Conservation (phyloP, 2,329 filamentous ascomycete genomes). For the Colletotrichum trifolii region DNA sequence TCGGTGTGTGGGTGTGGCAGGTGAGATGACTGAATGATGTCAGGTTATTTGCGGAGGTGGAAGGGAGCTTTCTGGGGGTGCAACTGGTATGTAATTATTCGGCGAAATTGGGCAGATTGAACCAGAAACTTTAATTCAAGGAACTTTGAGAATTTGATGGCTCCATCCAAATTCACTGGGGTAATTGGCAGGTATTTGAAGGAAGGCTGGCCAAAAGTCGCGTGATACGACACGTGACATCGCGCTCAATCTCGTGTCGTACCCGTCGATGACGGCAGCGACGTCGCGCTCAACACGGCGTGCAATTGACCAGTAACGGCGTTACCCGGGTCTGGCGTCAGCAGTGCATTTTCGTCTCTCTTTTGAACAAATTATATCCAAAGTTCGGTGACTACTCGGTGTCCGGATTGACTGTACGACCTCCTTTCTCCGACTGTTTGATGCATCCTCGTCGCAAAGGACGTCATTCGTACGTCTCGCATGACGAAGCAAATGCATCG, state of each 20-base stretch:
- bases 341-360: no score
- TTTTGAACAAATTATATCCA: no score
- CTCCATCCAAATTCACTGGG: no score
- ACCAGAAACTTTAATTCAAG: no score
- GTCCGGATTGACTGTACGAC: no score
- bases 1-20: slow-evolving; percentile 27
- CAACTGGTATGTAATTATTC: no score
- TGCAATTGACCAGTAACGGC: not conserved
- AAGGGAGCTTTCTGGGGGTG: slow-evolving; percentile 11
- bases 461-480: slow-evolving; percentile 4
- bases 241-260: slow-evolving; percentile 27
- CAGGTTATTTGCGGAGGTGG: slow-evolving; percentile 30
- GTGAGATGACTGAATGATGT: slow-evolving; percentile 35
- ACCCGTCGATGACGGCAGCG: slow-evolving; percentile 8
- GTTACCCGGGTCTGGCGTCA: no score
- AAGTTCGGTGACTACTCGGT: no score
- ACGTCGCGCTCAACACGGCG: slow-evolving; percentile 4
- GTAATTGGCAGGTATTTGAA: not conserved
- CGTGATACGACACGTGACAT: slow-evolving; percentile 15
- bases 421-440: not conserved
- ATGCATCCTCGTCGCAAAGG: not conserved
- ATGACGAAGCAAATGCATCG: slow-evolving; percentile 9
- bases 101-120: no score
- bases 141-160: no score
- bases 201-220: not conserved